Evolutionary conservation across 2,329 filamentous ascomycete genomes (phyloP), one percentile per base, ranked within the genome.

Genomic region (Aspergillus fumigatiaffinis): DNA sequence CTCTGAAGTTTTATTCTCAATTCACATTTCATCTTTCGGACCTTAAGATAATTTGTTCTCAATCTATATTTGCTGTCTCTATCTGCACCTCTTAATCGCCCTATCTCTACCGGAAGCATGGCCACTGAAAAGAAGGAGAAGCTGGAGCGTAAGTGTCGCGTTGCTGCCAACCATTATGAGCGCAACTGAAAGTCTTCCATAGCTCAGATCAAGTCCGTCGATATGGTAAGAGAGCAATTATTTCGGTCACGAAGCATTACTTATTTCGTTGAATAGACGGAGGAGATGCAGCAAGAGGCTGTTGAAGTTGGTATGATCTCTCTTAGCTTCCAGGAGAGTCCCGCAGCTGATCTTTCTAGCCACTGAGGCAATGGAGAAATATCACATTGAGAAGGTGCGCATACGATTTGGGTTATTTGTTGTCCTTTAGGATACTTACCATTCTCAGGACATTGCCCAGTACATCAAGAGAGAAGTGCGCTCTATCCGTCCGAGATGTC

Each of bases 201-300:
- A 99, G 94, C 91, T 62, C 92, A 96, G 79, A 88, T 99, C 78
- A 99, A 99, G 82, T 96, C 92, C 67, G 93, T 91, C 58, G 94
- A 99, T 74, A 99, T 99, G 94, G 94, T 97, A 83, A 76, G 81
- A 52, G 49, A 54, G 35, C 26, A 50, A 56, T 56, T 28, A 53
- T 48, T 42, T 53, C 58, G 57, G n/a, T 26, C 28, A 56, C 57
- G 57, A 23, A 44, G 44, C 9, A 51, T 50, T 55, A 70, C 44
- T 65, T 60, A 55, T n/a, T 51, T 38, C 4, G 6, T 14, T 47
- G 51, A 48, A 67, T 73, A 97, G 94, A 93, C 88, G 69, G 93
- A 97, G 58, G 92, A 97, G 69, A 96, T 99, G 94, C 92, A 97
- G 73, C 86, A 90, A 70, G 93, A 97, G 78, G 91, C 88, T 50